Evolutionary conservation across 2,329 filamentous ascomycete genomes (phyloP).

Genomic region (Arthroderma uncinatum): DNA sequence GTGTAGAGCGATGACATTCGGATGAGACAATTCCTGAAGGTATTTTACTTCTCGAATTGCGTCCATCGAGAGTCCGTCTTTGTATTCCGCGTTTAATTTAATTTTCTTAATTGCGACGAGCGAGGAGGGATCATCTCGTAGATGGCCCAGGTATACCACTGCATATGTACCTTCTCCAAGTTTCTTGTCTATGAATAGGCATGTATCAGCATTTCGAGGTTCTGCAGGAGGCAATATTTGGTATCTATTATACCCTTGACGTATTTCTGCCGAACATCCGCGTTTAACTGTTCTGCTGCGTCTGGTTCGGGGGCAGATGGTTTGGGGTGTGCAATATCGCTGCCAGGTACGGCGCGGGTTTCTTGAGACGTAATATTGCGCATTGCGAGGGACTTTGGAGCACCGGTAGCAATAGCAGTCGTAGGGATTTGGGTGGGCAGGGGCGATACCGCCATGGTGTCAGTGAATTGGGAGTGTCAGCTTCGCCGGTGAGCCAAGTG

Average conservation of each 20-base stretch:
- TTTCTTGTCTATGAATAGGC: slow-evolving; percentile 56
- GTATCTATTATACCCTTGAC: slow-evolving; percentile 56
- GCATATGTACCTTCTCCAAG: slow-evolving; percentile 96
- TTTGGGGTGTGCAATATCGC: not conserved
- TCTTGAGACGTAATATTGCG: slow-evolving; percentile 11
- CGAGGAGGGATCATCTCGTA: slow-evolving; percentile 57
- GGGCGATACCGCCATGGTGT: slow-evolving; percentile 34
- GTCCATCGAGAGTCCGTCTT: slow-evolving; percentile 85
- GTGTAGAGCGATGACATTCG: slow-evolving; percentile 87
- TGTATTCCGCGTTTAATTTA: slow-evolving; percentile 51
- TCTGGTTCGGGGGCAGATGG: slow-evolving; percentile 27
- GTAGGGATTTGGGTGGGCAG: slow-evolving; percentile 30
- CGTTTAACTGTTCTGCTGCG: slow-evolving; percentile 65
- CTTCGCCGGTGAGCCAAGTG: too few relatives aligned
- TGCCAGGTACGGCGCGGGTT: slow-evolving; percentile 15
- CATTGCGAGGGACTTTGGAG: slow-evolving; percentile 26
- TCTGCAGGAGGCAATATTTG: not conserved
- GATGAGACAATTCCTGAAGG: slow-evolving; percentile 84
- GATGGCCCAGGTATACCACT: slow-evolving; percentile 81
- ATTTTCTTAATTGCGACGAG: slow-evolving; percentile 60
- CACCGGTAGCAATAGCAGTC: slow-evolving; percentile 22
- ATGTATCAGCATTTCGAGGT: not conserved
- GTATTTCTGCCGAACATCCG: slow-evolving; percentile 76
- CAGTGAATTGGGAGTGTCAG: not conserved
- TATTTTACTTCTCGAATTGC: slow-evolving; percentile 93